Conservation (phyloP, 2,329 filamentous ascomycete species). For the Aureobasidium uvarum region DNA sequence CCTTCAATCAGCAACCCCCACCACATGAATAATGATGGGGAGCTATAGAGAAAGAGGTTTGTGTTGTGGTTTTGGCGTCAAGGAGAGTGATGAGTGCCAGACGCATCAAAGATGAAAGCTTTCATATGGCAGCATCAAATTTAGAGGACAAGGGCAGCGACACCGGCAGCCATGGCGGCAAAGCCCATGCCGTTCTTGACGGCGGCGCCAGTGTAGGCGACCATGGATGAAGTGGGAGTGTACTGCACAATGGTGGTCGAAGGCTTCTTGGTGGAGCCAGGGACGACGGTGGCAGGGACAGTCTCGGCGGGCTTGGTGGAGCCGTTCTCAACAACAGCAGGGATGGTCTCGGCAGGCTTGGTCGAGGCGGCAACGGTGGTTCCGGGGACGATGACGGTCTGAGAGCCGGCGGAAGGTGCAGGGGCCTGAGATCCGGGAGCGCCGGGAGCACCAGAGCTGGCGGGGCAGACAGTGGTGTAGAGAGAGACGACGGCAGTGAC, state of each 20-base stretch:
- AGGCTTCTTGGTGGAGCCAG: background rate
- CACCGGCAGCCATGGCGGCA: slow-evolving; percentile 23
- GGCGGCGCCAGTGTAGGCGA: slow-evolving; percentile 24
- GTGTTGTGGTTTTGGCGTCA: background rate
- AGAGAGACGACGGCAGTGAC: slow-evolving; percentile 22
- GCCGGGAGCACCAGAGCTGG: slow-evolving; percentile 1
- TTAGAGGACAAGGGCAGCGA: slow-evolving; percentile 22
- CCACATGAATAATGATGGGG: too few species aligned
- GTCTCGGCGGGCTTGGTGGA: slow-evolving; percentile 5
- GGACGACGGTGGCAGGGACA: background rate
- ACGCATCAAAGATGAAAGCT: slow-evolving; percentile 10
- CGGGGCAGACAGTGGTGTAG: slow-evolving; percentile 27
- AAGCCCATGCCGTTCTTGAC: slow-evolving; percentile 23
- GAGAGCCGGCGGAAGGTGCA: background rate
- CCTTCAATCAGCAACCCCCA: too few species aligned
- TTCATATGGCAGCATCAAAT: background rate
- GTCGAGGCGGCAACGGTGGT: background rate
- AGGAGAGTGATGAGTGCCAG: slow-evolving; percentile 16
- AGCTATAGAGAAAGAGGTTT: background rate
- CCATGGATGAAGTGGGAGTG: slow-evolving; percentile 3
- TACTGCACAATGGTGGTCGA: slow-evolving; percentile 9
- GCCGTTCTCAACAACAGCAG: background rate
- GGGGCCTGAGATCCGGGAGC: background rate
- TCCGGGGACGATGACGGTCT: background rate
- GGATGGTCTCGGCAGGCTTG: background rate